Conservation (phyloP, 768 basidiomycete species). For the Suillus spraguei region DNA sequence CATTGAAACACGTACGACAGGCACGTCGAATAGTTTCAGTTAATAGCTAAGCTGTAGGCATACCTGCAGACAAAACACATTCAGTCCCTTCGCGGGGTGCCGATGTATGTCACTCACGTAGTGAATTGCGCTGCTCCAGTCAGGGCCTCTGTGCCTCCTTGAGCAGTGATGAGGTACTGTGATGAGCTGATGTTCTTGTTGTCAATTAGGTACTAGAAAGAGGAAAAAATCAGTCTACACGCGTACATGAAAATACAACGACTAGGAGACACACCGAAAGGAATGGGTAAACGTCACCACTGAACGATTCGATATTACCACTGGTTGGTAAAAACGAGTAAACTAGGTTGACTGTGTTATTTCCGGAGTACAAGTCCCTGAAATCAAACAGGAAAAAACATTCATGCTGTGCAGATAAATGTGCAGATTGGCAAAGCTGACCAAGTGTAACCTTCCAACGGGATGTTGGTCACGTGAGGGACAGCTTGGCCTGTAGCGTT, state of each 20-base stretch:
- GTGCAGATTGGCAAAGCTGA: slow-evolving; percentile 19
- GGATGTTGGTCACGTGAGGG: slow-evolving; percentile 44
- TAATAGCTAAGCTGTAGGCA: slow-evolving; percentile 47
- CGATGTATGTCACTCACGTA: slow-evolving; percentile 42
- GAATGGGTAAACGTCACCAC: slow-evolving; percentile 55
- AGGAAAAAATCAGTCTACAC: background rate
- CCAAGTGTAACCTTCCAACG: slow-evolving; percentile 55
- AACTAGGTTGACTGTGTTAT: slow-evolving; percentile 54
- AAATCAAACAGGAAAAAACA: background rate
- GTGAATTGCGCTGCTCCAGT: slow-evolving; percentile 53
- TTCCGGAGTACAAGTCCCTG: slow-evolving; percentile 58
- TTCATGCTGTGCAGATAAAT: background rate
- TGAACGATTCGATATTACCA: slow-evolving; percentile 48
- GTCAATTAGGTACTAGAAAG: slow-evolving; percentile 50
- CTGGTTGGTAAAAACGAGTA: slow-evolving; percentile 47
- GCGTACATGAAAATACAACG: background rate
- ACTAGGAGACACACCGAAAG: slow-evolving; percentile 39
- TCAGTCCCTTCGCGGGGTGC: background rate
- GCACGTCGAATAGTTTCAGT: slow-evolving; percentile 27
- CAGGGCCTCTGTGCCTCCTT: slow-evolving; percentile 66
- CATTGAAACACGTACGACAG: background rate
- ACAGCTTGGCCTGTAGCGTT: slow-evolving; percentile 46
- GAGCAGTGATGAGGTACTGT: slow-evolving; percentile 58
- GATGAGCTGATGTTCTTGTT: slow-evolving; percentile 46
- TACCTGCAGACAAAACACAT: slow-evolving; percentile 32